Conservation (phyloP, 1,284 basidiomycete species). For the Tilletia indica region DNA sequence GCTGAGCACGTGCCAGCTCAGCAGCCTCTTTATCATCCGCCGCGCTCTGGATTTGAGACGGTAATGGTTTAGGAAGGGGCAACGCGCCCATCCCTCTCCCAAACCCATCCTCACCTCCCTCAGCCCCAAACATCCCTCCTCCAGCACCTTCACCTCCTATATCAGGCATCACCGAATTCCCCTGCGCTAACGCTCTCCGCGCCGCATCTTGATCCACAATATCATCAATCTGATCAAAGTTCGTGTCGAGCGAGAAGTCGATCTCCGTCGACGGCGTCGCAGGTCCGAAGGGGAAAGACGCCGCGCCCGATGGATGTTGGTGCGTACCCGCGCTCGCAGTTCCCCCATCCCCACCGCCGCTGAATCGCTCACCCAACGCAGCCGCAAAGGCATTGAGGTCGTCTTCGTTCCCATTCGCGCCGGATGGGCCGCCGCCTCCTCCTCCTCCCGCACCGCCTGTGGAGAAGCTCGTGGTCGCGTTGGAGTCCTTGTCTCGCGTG, state of each 20-base stretch:
- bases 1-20: background rate
- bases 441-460: background rate
- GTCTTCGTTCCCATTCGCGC: conserved; percentile 5
- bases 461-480: background rate
- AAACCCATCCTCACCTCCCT: background rate
- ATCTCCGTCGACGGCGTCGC: conserved; percentile 20
- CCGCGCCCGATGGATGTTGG: background rate
- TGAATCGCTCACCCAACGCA: background rate
- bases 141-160: background rate
- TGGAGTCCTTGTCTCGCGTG: conserved; percentile 27
- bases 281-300: conserved; percentile 10
- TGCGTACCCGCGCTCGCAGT: background rate
- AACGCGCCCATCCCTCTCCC: background rate
- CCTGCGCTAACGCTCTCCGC: conserved; percentile 37
- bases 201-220: conserved; percentile 65
- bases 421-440: no score
- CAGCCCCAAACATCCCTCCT: background rate
- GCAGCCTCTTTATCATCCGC: background rate
- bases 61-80: background rate
- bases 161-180: background rate
- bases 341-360: background rate
- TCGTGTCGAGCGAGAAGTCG: conserved; percentile 67
- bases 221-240: conserved; percentile 78
- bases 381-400: conserved; percentile 18
- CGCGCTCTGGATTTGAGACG: conserved; percentile 4